Evolutionary conservation across 805 yeast genomes (phyloP), one percentile per base, ranked within the genome.

Genomic region (Starmerella khaoyaiensis): DNA sequence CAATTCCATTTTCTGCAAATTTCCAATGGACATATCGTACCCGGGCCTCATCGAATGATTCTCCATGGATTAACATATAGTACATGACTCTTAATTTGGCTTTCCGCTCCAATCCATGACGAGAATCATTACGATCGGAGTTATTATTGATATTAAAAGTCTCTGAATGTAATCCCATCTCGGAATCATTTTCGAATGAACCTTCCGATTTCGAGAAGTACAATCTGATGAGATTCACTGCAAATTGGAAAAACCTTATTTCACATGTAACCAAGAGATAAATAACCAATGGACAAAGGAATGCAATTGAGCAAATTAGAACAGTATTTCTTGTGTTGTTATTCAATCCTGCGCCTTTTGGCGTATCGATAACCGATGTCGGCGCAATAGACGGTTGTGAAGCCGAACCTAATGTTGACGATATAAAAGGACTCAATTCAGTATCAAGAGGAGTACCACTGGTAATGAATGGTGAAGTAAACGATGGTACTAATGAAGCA

Each of bases 11-110:
- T 12, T 60, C 54, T 1, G 61, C 59, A 53, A 80, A 63, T 44
- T 59, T 58, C 12, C 54, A 45, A 35, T 60, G 62, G 4, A 71
- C 67, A 50, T 68, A 75, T 37, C 63, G 50, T 3, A 69, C 54
- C 42, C 93, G 62, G 1, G 93, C 93, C 28, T 72, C 72, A 53
- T 80, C 93, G 52, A 80, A 80, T 1, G 69, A 50, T 21, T 78
- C 44, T 24, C 61, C 53, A 35, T 67, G 58, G 5, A 54, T 50
- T 5, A 62, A 52, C 90, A 80, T 80, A 6, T 78, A 60, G 21
- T 55, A 44, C 40, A 62, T 60, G 2, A 80, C 71, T 37, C 60
- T 66, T 14, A 49, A 48, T 54, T 74, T 76, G 2, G 79, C 70
- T 5, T 40, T 51, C 27, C 63, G 71, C 52, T 71, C 74, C 24